Base-by-base conservation (phyloP, 2,329 filamentous ascomycete genomes). In the Trematosphaeria pertusa region DNA sequence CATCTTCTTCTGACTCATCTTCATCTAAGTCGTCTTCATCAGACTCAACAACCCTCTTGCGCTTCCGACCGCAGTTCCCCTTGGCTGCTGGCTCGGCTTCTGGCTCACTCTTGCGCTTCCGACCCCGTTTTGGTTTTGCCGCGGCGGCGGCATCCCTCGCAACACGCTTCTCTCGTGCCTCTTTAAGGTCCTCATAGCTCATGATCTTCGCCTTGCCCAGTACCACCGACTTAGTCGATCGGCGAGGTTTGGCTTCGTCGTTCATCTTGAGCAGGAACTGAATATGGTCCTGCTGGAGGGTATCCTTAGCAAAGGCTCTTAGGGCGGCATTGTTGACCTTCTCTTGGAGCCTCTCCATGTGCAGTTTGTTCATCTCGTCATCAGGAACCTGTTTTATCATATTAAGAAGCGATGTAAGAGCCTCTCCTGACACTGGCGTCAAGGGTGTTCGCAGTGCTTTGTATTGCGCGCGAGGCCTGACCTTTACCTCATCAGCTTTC, bases 181-280 rank as follows among this genome's bases (percentile, higher is more conserved):
- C 43, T 30, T 50, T 24, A 19, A 63, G 54, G 26, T 61, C 55
- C 33, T 59, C 48, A 46, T 58, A 64, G 46, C 51, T 56, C 48
- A 61, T 58, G 17, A 64, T 51, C 36, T 45, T 60, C 26, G 46
- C 56, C 37, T 36, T 56, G n/a, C 53, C 59, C 46, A 63, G 41
- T 28, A 65, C 39, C 21, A 37, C 19, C 34, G 62, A 55, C 47
- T 53, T 62, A 17, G 58, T 62, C 22, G 47, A 50, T 41, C 54
- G 44, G 33, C 57, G 49, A 42, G 36, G 43, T 52, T 64, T 66
- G 26, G 54, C 50, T 59, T 65, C 52, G 46, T 65, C 62, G 46
- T 65, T 61, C 12, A 63, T 59, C 40, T 37, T 55, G 12, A 41
- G 35, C 24, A 70, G 55, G 50, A 63, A 56, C 39, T 48, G 37